Base-by-base conservation (phyloP, 1,284 basidiomycete genomes). In the Vanrija sp. region DNA sequence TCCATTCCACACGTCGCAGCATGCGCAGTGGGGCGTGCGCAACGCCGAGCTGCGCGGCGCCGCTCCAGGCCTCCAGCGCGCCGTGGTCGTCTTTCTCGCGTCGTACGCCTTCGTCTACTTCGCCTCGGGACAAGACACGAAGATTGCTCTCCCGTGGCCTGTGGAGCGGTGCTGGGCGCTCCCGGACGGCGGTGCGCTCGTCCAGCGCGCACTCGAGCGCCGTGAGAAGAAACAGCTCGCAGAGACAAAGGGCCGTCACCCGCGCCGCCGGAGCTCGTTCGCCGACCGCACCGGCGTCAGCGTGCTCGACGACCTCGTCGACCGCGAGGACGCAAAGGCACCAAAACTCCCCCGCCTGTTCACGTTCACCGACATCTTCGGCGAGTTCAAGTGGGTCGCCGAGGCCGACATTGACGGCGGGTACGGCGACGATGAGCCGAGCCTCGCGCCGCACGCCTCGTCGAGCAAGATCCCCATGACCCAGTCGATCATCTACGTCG, bases 111-210 rank as follows among this genome's bases (percentile, higher is more conserved):
- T 85, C 66, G 83, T 93, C 44, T 89, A 85, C 67, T 80, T 87
- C 51, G 78, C 83, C 51, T 86, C 86, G 51, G 91, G 91, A 2
- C 74, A 83, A 38, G 85, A 89, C 65, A 86, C 86, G 66, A 86
- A 85, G 0, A 85, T 91, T 62, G 83, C 86, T n/a, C 75, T 94
- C 0, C 91, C 91, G 0, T 93, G 92, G 70, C 80, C 85, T 49
- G 85, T 92, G 5, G 82, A 86, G 19, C 81, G 79, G 53, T 89
- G 86, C 1, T 93, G 89, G 89, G 83, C 90, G 1, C 76, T 91
- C 6, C 53, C 58, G 23, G 55, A 53, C n/a, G 74, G 74, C 25
- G 75, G 75, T 1, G 44, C 75, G 1, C 51, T 76, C 18, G 51
- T 92, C 40, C 89, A 92, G 68, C 81, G 90, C n/a, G 81, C 83